Base-by-base conservation (phyloP, 176 grass and related monocot species). In the Aegilops umbellulata region DNA sequence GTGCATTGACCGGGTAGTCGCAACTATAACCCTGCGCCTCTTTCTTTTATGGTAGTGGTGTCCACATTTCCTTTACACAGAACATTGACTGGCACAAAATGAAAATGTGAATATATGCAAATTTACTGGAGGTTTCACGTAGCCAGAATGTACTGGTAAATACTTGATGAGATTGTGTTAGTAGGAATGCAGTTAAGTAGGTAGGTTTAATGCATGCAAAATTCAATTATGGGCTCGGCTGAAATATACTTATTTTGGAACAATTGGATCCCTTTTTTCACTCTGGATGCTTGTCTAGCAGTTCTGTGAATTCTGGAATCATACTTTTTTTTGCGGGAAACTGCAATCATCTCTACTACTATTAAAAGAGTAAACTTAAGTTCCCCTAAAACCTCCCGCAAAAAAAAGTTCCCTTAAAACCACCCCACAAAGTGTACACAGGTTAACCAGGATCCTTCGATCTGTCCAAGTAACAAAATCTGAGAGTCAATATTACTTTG, bases 71-170 rank as follows among this genome's bases (percentile, higher is more conserved):
- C 16, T 65, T 42, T 78, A 61, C 87, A 77, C 32, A 44, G 74
- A 82, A 39, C 75, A 70, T 72, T 80, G 51, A 69, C 65, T 6
- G 38, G 53, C 77, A 53, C 61, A 60, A 53, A 60, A 49, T 60
- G 23, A 38, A 82, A 62, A 5, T 53, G 49, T 53, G 49, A 53
- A 53, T 53, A 83, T 69, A 23, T 76, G 73, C 38, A n/a, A 19
- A 69, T 90, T 57, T 90, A 44, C 55, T 82, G 42, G 76, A 78
- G 53, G 70, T 79, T 81, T 61, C 38, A 63, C n/a, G n/a, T n/a
- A n/a, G n/a, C n/a, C n/a, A n/a, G n/a, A n/a, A n/a, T 61, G 29
- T 88, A 70, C n/a, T 16, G 29, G 3, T 20, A 15, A 39, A 70
- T 30, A 78, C 58, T 60, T 16, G 65, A 71, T 16, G 23, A 74